A percentile compares a stretch with the other conserved stretches of the same genome.
Evolutionary conservation across 129 eudicot genomes (phyloP).

Genomic region (Daucus carota): DH1_v3.0 NC_030382.2:52257001-52257500

Average conservation of each 20-base stretch:
- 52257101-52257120: neutral
- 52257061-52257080: neutral
- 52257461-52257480: neutral
- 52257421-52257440: too few relatives aligned
- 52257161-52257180: neutral
- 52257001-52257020: too few relatives aligned
- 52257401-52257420: neutral
- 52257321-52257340: neutral
- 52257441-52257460: neutral
- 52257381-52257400: neutral
- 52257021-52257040: neutral
- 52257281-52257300: neutral
- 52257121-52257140: neutral
- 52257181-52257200: neutral
- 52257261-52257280: neutral
- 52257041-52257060: neutral
- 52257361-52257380: neutral
- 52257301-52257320: neutral
- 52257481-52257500: neutral
- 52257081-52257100: neutral
- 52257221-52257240: neutral
- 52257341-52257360: neutral
- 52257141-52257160: neutral
- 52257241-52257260: neutral
- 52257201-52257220: neutral